These are phyloP conservation scores for Bolboschoenoplectus hybrid DNA, from an alignment of 202 grass and related monocot genomes.

Conservation along the genomic window DNA sequence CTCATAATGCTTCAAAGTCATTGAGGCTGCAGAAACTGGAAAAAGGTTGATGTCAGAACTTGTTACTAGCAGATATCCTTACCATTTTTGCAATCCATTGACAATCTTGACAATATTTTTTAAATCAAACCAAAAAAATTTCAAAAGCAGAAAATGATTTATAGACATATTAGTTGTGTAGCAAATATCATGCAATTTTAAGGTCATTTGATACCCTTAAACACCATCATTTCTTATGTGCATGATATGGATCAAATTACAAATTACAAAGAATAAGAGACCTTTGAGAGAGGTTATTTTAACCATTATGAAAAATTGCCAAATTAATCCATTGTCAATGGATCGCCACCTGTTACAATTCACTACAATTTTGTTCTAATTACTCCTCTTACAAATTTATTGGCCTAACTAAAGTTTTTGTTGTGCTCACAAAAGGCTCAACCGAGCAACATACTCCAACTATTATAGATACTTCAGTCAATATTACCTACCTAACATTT, in stretches of 20 bases:
- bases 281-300: not conserved
- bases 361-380: too few species aligned
- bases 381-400: too few species aligned
- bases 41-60: not conserved
- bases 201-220: not conserved
- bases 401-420: too few species aligned
- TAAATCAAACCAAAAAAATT: not conserved
- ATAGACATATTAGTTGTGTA: not conserved
- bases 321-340: not conserved
- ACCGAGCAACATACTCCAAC: not conserved
- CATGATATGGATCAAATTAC: not conserved
- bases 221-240: not conserved
- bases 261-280: not conserved
- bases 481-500: not conserved
- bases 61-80: not conserved
- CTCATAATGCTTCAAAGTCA: not conserved
- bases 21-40: not conserved
- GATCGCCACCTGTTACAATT: too few species aligned
- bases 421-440: not conserved
- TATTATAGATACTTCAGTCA: not conserved
- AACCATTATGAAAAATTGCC: not conserved
- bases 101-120: not conserved
- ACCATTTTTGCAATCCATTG: not conserved
- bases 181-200: slow-evolving; percentile 3
- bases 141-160: slow-evolving; percentile 14